phyloP scores from a whole-genome alignment of 495 filamentous ascomycete genomes.

The Baudoinia panamericana region DNA sequence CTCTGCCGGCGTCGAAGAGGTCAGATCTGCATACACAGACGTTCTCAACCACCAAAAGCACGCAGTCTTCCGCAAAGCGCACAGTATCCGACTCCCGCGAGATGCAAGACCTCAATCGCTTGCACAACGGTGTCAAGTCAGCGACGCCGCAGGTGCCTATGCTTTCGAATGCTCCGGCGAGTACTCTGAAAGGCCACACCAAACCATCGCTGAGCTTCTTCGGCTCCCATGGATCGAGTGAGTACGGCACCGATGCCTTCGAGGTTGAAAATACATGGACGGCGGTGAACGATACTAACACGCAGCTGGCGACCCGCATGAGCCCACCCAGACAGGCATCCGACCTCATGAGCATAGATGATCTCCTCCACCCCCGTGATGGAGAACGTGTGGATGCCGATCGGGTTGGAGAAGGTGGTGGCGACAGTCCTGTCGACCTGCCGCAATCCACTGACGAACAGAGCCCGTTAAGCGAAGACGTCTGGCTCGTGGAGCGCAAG shows the following conservation, averaged over 20 bases:
- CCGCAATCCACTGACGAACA: constrained; percentile 1
- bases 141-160: constrained; percentile 5
- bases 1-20: constrained; percentile 6
- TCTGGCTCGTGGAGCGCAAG: neutral
- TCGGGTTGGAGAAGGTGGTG: too few relatives aligned
- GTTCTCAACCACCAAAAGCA: neutral
- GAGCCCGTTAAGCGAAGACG: neutral
- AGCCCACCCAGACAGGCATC: constrained; percentile 1
- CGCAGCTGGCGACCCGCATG: constrained; percentile 1
- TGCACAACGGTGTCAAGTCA: constrained; percentile 12
- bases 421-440: constrained; percentile 5
- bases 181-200: neutral
- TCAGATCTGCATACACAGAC: neutral
- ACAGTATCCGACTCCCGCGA: constrained; percentile 1
- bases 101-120: constrained; percentile 5
- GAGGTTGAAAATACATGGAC: neutral
- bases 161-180: neutral
- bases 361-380: too few relatives aligned
- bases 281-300: too few relatives aligned
- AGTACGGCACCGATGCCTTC: constrained; percentile 1
- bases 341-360: too few relatives aligned
- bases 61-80: neutral
- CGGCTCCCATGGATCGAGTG: neutral
- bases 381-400: too few relatives aligned
- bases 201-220: constrained; percentile 4